Evolutionary conservation across 1,139 yeast genomes (phyloP).

Genomic region (Debaryomyces singareniensis): DNA sequence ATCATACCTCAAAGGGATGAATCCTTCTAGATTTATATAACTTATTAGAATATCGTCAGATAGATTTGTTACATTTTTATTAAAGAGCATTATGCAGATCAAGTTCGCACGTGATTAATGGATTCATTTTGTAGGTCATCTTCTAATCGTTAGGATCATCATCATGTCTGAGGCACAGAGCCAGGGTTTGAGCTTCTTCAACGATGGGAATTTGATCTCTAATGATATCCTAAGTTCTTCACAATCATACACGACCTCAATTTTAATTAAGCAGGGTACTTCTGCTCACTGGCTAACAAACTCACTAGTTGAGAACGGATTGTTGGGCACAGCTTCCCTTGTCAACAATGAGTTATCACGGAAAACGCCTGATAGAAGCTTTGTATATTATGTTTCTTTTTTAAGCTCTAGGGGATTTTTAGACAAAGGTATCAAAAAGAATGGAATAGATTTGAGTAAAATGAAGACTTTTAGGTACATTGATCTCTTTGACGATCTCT

Average conservation of each 20-base stretch:
- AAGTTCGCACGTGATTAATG: too few relatives aligned
- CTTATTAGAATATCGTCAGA: too few relatives aligned
- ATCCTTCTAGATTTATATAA: too few relatives aligned
- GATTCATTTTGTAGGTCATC: too few relatives aligned
- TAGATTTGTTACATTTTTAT: too few relatives aligned
- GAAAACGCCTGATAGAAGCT: constrained; percentile 15
- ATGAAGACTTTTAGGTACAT: constrained; percentile 31
- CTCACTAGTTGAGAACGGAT: constrained; percentile 38
- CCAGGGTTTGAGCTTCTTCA: constrained; percentile 55
- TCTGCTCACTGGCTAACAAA: constrained; percentile 62
- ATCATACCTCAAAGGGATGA: constrained; percentile 11
- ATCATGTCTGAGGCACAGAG: constrained; percentile 26
- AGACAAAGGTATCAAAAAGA: constrained; percentile 33
- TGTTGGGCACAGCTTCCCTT: constrained; percentile 34
- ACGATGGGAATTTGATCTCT: constrained; percentile 45
- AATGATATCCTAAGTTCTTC: constrained; percentile 15
- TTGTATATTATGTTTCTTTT: constrained; percentile 40
- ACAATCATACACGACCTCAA: constrained; percentile 28
- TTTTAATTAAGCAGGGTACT: constrained; percentile 57
- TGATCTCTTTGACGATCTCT: constrained; percentile 40
- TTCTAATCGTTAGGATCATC: not conserved
- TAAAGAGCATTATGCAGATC: too few relatives aligned
- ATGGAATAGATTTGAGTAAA: constrained; percentile 32
- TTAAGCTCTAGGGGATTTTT: constrained; percentile 31
- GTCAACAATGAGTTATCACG: constrained; percentile 28